These are phyloP conservation scores for Rosa chinensis DNA, from an alignment of 306 rosid genomes.

Conservation along the genomic window DNA sequence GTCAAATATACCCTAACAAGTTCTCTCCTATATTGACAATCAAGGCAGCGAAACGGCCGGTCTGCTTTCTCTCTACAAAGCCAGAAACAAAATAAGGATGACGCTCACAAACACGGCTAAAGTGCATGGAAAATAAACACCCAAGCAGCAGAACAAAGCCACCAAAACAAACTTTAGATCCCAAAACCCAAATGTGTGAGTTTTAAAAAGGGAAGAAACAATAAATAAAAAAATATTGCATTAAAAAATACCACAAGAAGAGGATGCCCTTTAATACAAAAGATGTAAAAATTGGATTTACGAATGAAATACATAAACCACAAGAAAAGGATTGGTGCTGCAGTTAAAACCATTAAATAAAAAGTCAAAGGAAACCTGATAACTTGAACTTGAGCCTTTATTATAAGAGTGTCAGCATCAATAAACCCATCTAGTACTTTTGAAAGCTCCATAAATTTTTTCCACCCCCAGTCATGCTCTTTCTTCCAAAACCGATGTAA, in stretches of 20 bases:
- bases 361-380: slow-evolving; percentile 63
- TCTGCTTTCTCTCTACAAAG: slow-evolving; percentile 87
- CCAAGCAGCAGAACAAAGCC: not conserved
- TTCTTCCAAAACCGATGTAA: slow-evolving; percentile 99
- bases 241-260: not conserved
- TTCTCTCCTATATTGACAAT: slow-evolving; percentile 97
- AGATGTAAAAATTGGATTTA: not conserved
- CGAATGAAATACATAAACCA: not conserved
- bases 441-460: slow-evolving; percentile 96
- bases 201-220: not conserved
- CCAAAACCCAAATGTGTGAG: not conserved
- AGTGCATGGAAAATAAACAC: slow-evolving; percentile 11
- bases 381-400: slow-evolving; percentile 99
- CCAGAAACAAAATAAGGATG: slow-evolving; percentile 31
- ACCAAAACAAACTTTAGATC: not conserved
- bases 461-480: slow-evolving; percentile 99
- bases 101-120: slow-evolving; percentile 24
- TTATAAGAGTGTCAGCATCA: slow-evolving; percentile 87
- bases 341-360: not conserved
- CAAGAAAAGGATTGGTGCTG: not conserved
- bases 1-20: slow-evolving; percentile 98
- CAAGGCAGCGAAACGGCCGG: slow-evolving; percentile 97
- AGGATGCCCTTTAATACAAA: not conserved
- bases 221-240: not conserved
- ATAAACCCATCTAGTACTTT: slow-evolving; percentile 96